Percentiles rank a stretch among this genome's conserved stretches.
Conservation (phyloP, 306 rosid genomes). For the Macrotyloma uniflorum region DNA sequence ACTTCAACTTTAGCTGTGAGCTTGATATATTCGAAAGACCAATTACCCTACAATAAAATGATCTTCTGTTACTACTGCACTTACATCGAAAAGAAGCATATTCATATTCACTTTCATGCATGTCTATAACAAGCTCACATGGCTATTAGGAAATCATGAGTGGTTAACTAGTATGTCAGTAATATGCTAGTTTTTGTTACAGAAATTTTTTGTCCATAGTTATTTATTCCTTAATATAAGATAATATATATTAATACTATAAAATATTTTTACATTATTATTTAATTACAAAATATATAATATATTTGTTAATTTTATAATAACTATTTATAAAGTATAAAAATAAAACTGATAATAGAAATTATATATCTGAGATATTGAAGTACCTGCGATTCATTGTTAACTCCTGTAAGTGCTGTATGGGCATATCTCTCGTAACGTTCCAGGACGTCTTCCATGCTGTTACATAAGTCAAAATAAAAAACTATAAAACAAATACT, state of each 20-base stretch:
- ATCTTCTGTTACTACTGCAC: constrained; percentile 10
- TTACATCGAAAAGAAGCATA: background rate
- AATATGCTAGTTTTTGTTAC: no score
- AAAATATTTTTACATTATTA: no score
- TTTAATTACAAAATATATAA: no score
- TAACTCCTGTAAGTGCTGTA: constrained; percentile 37
- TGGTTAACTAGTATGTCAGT: no score
- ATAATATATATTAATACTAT: no score
- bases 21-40: constrained; percentile 64
- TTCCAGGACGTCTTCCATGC: constrained; percentile 75
- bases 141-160: no score
- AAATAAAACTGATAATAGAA: no score
- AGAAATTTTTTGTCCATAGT: no score
- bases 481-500: background rate
- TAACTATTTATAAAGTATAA: no score
- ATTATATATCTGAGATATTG: background rate
- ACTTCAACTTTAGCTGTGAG: constrained; percentile 67
- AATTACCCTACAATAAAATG: constrained; percentile 48
- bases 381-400: constrained; percentile 63
- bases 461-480: constrained; percentile 43
- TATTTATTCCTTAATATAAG: no score
- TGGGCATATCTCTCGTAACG: constrained; percentile 63
- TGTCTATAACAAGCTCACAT: background rate
- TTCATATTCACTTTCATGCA: background rate
- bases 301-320: no score